Evolutionary conservation across 441 rosid species (phyloP).

Genomic region (Adansonia gregorii): DNA sequence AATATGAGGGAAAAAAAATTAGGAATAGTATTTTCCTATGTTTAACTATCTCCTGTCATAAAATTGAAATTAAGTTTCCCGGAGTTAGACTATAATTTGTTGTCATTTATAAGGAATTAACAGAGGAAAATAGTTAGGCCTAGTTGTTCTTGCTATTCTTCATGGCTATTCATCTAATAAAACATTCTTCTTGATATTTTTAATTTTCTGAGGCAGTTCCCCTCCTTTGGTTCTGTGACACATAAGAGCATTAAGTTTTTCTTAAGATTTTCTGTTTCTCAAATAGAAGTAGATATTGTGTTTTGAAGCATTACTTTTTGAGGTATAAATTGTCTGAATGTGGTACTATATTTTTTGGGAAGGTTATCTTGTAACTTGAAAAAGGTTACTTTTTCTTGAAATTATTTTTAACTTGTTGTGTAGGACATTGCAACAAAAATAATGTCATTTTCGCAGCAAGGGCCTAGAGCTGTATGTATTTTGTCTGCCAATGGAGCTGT

Average conservation of each 20-base stretch:
- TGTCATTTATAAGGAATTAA: background rate
- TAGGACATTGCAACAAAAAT: conserved; percentile 88
- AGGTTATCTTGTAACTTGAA: background rate
- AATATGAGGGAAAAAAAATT: background rate
- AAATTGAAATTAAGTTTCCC: background rate
- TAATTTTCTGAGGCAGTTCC: background rate
- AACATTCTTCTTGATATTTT: background rate
- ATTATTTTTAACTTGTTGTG: conserved; percentile 25
- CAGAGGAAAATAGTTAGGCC: background rate
- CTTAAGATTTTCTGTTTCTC: background rate
- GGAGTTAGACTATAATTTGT: background rate
- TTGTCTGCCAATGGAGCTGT: conserved; percentile 90
- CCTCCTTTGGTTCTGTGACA: background rate
- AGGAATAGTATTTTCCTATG: background rate
- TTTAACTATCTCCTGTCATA: background rate
- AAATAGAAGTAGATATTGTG: background rate
- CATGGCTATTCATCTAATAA: background rate
- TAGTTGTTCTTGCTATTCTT: background rate
- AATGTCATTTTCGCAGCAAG: conserved; percentile 78
- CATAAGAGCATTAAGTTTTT: background rate
- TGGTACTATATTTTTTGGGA: background rate
- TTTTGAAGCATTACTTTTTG: background rate
- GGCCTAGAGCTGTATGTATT: conserved; percentile 73
- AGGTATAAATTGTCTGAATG: background rate
- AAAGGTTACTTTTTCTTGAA: conserved; percentile 19